Evolutionary conservation across 495 filamentous ascomycete species (phyloP), one percentile per base, ranked within the genome.

Genomic region (Echria macrotheca): DNA sequence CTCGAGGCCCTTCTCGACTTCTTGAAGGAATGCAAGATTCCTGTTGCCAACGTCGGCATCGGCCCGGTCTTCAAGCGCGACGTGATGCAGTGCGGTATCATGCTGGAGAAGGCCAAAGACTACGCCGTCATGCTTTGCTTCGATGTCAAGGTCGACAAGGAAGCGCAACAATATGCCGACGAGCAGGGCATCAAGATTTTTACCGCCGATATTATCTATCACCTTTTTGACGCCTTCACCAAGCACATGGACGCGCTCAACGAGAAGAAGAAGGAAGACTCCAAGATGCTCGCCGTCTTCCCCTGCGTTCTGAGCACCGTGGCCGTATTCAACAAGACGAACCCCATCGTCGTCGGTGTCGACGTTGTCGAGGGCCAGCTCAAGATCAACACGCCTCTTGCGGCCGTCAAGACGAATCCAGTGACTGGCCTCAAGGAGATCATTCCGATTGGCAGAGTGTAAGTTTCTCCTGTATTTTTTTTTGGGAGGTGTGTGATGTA

Each of bases 91-190:
- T 88, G 86, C 32, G 91, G 88, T 56, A 86, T 84, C 45, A 99
- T 99, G 94, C 72, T 97, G 50, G 94, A 99, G 73, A 96, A 96
- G 69, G 80, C 83, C 36, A 89, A 88, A 58, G 93, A 99, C 65
- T 94, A 83, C 52, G 94, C 94, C 19, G 89, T 97, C 65, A 99
- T 99, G 94, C 84, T 99, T 15, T 97, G 94, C 66, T 99, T 99
- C 76, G 94, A 99, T 63, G 94, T 99, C 66, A 96, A 96, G 73
- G 86, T 99, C 18, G 94, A 99, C 69, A 96, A 95, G 68, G 94
- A 99, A 59, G 94, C 94, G 1, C 78, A 84, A 57, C 77, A 77
- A 11, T 96, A 97, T 57, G 94, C 94, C 32, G 87, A 95, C 8
- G 90, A 96, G 45, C 81, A 95, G 31, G 91, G 91, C 24, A 87